Percentiles rank a stretch among this genome's conserved stretches.
Evolutionary conservation across 768 basidiomycete genomes (phyloP).

Genomic region (Heimioporus sp.): DNA sequence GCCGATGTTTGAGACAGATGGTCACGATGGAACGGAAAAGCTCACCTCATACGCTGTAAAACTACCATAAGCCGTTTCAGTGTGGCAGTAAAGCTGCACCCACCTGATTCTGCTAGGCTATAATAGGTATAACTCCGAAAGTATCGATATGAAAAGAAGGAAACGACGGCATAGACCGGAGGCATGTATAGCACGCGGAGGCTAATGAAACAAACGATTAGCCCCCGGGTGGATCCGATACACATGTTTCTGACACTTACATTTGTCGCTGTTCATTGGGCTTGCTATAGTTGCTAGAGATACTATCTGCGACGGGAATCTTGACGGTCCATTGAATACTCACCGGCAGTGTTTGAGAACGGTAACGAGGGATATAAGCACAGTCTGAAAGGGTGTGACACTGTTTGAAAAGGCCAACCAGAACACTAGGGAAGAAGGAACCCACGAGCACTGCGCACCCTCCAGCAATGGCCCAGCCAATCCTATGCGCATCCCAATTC

Average conservation of each 20-base stretch:
- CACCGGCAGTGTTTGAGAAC: conserved; percentile 65
- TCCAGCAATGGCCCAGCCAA: conserved; percentile 75
- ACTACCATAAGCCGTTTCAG: conserved; percentile 25
- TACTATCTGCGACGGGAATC: not conserved
- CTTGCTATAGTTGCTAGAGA: conserved; percentile 61
- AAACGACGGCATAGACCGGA: conserved; percentile 74
- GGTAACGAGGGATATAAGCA: conserved; percentile 55
- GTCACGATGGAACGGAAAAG: conserved; percentile 2
- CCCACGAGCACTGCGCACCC: conserved; percentile 55
- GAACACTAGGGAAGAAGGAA: conserved; percentile 6
- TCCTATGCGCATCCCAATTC: conserved; percentile 61
- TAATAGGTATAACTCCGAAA: conserved; percentile 77
- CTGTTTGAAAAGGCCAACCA: not conserved
- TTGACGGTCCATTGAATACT: conserved; percentile 16
- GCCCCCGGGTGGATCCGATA: not conserved
- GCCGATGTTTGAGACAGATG: conserved; percentile 15
- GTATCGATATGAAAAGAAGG: conserved; percentile 83
- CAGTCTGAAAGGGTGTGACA: conserved; percentile 41
- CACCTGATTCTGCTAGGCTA: conserved; percentile 48
- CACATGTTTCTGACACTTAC: conserved; percentile 37
- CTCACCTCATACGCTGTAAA: conserved; percentile 65
- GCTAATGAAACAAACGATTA: conserved; percentile 30
- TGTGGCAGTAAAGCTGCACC: conserved; percentile 13
- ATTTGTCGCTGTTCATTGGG: conserved; percentile 78
- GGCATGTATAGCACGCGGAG: conserved; percentile 86